Evolutionary conservation across 179 eudicot species (phyloP).

Genomic region (Silene noctiflora): DNA sequence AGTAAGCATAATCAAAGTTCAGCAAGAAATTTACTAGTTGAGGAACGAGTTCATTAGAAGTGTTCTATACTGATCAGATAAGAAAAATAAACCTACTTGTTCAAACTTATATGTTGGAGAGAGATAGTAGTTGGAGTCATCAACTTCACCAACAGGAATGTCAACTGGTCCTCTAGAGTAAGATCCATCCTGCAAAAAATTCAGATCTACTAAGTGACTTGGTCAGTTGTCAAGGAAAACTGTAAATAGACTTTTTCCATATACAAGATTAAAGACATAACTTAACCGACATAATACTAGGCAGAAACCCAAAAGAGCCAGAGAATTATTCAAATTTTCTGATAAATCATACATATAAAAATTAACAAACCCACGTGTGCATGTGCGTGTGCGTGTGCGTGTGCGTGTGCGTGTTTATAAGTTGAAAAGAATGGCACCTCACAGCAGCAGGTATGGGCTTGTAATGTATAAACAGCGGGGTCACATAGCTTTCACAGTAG

Average conservation of each 20-base stretch:
- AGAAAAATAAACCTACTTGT: conserved; percentile 54
- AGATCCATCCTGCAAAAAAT: conserved; percentile 78
- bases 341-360: too few species aligned
- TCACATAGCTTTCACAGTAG: not conserved
- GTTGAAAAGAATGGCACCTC: too few species aligned
- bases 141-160: conserved; percentile 70
- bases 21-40: not conserved
- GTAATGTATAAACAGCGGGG: not conserved
- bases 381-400: too few species aligned
- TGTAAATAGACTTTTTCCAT: not conserved
- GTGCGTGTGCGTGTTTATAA: too few species aligned
- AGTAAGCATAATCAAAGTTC: too few species aligned
- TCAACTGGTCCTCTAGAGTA: conserved; percentile 96
- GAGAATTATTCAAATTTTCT: too few species aligned
- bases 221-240: not conserved
- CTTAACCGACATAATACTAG: not conserved
- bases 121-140: conserved; percentile 62
- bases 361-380: too few species aligned
- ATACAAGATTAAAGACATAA: not conserved
- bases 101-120: conserved; percentile 92
- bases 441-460: too few species aligned
- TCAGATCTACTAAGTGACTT: conserved; percentile 13
- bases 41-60: not conserved
- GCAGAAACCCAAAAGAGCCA: not conserved
- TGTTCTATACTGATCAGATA: conserved; percentile 3